Evolutionary conservation across 1,139 yeast genomes (phyloP).

Genomic region (Taphrina confusa): DNA sequence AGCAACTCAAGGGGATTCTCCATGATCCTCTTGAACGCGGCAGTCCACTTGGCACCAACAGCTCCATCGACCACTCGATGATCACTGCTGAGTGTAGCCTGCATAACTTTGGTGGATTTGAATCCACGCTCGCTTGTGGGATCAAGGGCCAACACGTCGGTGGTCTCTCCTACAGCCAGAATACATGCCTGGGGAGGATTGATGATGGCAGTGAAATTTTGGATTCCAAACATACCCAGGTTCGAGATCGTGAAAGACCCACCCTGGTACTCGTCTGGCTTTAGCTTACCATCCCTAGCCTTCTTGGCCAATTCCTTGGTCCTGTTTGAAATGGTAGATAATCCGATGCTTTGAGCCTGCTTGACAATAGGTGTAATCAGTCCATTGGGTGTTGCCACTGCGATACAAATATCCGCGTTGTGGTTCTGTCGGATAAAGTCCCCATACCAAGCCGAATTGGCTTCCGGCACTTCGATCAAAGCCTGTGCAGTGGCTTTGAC

Average conservation of each 20-base stretch:
- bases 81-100: conserved; percentile 94
- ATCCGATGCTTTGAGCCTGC: conserved; percentile 84
- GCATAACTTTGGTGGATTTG: conserved; percentile 85
- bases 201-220: conserved; percentile 89
- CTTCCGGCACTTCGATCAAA: conserved; percentile 85
- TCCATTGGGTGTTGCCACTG: conserved; percentile 98
- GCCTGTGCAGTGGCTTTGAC: conserved; percentile 94
- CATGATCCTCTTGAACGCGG: conserved; percentile 81
- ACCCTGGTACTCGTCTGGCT: conserved; percentile 97
- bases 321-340: conserved; percentile 74
- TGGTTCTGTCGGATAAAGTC: conserved; percentile 84
- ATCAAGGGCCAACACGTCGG: conserved; percentile 91
- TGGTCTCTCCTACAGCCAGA: conserved; percentile 89
- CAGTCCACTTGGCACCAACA: conserved; percentile 94
- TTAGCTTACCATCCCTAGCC: conserved; percentile 89
- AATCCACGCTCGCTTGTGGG: conserved; percentile 87
- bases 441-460: conserved; percentile 91
- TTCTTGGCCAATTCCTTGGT: conserved; percentile 93
- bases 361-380: conserved; percentile 92
- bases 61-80: conserved; percentile 98
- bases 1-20: conserved; percentile 96
- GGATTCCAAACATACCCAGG: conserved; percentile 96
- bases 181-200: conserved; percentile 97
- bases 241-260: conserved; percentile 98
- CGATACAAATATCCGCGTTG: conserved; percentile 94